Evolutionary conservation across 1,284 basidiomycete species (phyloP).

Genomic region (Vanrija sp.): DNA sequence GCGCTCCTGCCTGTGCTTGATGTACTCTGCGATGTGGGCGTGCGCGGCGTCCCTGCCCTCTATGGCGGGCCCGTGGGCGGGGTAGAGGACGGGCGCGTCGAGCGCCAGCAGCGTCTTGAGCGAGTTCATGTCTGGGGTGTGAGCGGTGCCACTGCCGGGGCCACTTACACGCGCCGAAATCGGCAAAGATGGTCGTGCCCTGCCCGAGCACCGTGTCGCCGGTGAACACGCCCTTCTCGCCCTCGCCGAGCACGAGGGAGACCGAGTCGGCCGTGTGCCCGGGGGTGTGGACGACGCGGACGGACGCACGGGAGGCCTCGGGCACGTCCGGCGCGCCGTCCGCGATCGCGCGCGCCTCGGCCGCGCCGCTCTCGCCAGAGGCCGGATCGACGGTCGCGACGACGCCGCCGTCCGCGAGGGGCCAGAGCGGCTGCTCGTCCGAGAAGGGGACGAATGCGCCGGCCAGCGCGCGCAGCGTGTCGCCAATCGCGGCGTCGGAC

Average conservation of each 20-base stretch:
- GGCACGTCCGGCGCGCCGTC: conserved; percentile 30
- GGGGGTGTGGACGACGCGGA: conserved; percentile 75
- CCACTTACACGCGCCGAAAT: conserved; percentile 65
- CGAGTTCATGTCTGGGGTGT: conserved; percentile 34
- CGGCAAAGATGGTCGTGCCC: conserved; percentile 85
- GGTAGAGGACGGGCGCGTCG: conserved; percentile 59
- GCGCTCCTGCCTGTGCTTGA: conserved; percentile 73
- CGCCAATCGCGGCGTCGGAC: conserved; percentile 28
- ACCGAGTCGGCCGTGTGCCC: conserved; percentile 89
- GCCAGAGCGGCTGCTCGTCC: neutral
- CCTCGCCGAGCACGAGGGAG: conserved; percentile 57
- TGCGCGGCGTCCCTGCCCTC: conserved; percentile 48
- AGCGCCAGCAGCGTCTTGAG: conserved; percentile 41
- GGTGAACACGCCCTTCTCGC: conserved; percentile 67
- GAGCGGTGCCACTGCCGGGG: neutral
- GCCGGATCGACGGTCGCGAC: conserved; percentile 23
- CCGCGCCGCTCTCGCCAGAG: conserved; percentile 7
- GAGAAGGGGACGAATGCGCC: neutral
- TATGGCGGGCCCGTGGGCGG: conserved; percentile 76
- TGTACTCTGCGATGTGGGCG: conserved; percentile 63
- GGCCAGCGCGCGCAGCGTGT: conserved; percentile 18
- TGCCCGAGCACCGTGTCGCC: conserved; percentile 88
- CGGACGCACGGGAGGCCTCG: conserved; percentile 35
- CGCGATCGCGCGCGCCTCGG: neutral
- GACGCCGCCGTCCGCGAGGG: neutral